Percentiles rank a stretch among this genome's conserved stretches.
Evolutionary conservation across 202 grass and related monocot species (phyloP).

Genomic region (Schoenoplectus tabernaemontani): DNA sequence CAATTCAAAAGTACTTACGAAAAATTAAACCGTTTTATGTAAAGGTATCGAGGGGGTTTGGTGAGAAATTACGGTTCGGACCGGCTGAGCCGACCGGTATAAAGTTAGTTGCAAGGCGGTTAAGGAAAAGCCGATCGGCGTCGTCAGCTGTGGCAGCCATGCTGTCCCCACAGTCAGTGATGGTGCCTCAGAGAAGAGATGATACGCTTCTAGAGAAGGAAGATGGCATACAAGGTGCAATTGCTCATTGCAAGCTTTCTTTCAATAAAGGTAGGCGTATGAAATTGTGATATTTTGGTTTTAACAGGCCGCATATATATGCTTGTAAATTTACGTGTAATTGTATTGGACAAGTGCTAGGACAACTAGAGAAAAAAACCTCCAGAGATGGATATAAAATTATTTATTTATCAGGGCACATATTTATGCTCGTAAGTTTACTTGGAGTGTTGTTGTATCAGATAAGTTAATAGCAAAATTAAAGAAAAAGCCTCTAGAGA

Average conservation of each 20-base stretch:
- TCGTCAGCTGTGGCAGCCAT: slow-evolving; percentile 32
- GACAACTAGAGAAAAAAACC: too few species aligned
- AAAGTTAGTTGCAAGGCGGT: slow-evolving; percentile 10
- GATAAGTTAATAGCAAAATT: background rate
- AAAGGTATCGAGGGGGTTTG: slow-evolving; percentile 21
- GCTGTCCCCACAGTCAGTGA: background rate
- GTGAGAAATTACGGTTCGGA: slow-evolving; percentile 20
- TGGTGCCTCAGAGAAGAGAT: slow-evolving; percentile 32
- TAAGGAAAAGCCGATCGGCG: slow-evolving; percentile 56
- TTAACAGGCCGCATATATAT: background rate
- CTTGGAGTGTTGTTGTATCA: too few species aligned
- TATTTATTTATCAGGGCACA: too few species aligned
- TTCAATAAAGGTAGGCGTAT: slow-evolving; percentile 43
- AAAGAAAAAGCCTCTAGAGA: background rate
- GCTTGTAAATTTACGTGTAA: background rate
- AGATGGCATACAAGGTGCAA: slow-evolving; percentile 81
- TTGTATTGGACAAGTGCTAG: too few species aligned
- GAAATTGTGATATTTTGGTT: background rate
- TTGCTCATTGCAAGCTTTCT: slow-evolving; percentile 82
- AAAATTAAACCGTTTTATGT: slow-evolving; percentile 55
- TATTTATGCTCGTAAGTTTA: background rate
- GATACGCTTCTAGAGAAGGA: slow-evolving; percentile 69
- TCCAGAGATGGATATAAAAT: too few species aligned
- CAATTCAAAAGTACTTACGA: slow-evolving; percentile 55
- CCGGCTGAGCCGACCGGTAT: slow-evolving; percentile 5